These are phyloP conservation scores for Alternaria panax DNA, from an alignment of 2,329 filamentous ascomycete species.

Conservation along the genomic window DNA sequence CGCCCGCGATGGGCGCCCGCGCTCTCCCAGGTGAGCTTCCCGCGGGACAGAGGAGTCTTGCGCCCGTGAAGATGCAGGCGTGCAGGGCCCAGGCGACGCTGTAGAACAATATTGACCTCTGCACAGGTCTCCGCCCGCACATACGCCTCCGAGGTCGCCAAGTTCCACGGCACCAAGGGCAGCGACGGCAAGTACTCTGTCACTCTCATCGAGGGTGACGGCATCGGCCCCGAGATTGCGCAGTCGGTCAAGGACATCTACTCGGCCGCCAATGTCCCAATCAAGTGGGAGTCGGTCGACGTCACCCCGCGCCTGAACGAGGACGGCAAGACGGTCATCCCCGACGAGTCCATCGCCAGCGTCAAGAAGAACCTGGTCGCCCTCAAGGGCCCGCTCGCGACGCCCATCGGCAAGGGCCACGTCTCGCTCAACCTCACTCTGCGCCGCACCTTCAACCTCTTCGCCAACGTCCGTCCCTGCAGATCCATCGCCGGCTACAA, in stretches of 20 bases:
- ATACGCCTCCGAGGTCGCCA: constrained; percentile 77
- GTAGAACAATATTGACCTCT: constrained; percentile 7
- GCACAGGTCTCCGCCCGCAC: constrained; percentile 42
- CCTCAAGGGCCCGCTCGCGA: constrained; percentile 97
- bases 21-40: constrained; percentile 64
- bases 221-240: constrained; percentile 97
- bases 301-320: constrained; percentile 93
- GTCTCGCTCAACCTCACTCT: constrained; percentile 99
- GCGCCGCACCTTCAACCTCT: constrained; percentile 98
- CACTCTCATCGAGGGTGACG: constrained; percentile 97
- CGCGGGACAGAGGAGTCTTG: background rate
- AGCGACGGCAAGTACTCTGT: constrained; percentile 93
- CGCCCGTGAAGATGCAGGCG: background rate
- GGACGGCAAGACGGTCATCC: constrained; percentile 94
- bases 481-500: constrained; percentile 97
- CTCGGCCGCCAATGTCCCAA: constrained; percentile 89
- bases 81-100: background rate
- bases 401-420: constrained; percentile 97
- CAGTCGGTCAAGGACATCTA: constrained; percentile 99
- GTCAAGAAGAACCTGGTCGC: constrained; percentile 96
- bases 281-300: constrained; percentile 97
- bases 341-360: constrained; percentile 89
- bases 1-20: constrained; percentile 57
- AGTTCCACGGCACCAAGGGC: constrained; percentile 92
- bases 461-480: constrained; percentile 98